A percentile compares a stretch with the other conserved stretches of the same genome.
These are phyloP conservation scores for Sarcodon sp. DNA, from an alignment of 768 basidiomycete species.

Conservation along the genomic window DNA sequence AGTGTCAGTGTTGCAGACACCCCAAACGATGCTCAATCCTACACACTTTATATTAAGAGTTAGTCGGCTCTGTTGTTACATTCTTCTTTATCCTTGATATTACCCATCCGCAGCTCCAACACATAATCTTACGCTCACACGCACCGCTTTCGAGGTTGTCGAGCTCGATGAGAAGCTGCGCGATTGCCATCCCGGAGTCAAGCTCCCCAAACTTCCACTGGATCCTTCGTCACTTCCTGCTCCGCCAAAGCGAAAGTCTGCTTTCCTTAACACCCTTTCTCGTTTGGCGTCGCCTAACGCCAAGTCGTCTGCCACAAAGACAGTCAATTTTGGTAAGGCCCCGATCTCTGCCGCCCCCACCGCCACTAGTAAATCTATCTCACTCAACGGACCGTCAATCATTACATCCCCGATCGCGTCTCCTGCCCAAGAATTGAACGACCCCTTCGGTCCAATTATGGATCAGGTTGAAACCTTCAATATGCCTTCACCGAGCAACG, in stretches of 20 bases:
- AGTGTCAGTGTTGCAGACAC: slow-evolving; percentile 81
- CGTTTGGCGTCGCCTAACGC: slow-evolving; percentile 64
- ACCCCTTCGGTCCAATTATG: slow-evolving; percentile 39
- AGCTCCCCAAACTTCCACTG: slow-evolving; percentile 50
- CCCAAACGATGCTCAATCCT: slow-evolving; percentile 59
- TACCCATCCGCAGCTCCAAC: slow-evolving; percentile 51
- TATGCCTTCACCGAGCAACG: slow-evolving; percentile 24
- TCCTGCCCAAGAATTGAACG: slow-evolving; percentile 42
- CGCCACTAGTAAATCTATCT: slow-evolving; percentile 17
- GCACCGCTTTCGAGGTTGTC: slow-evolving; percentile 62
- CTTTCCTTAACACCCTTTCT: slow-evolving; percentile 77
- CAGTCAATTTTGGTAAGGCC: slow-evolving; percentile 4
- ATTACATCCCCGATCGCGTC: slow-evolving; percentile 32
- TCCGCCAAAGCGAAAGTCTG: slow-evolving; percentile 63
- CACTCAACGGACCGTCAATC: slow-evolving; percentile 20
- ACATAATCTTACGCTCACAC: slow-evolving; percentile 79
- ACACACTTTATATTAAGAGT: slow-evolving; percentile 88
- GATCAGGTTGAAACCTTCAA: slow-evolving; percentile 11
- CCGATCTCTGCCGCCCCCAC: slow-evolving; percentile 10
- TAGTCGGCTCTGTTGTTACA: slow-evolving; percentile 23
- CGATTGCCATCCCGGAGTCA: slow-evolving; percentile 42
- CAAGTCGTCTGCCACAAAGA: slow-evolving; percentile 28
- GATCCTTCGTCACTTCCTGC: slow-evolving; percentile 40
- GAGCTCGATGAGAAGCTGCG: slow-evolving; percentile 77
- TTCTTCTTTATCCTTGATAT: slow-evolving; percentile 10